Evolutionary conservation across 2,329 filamentous ascomycete genomes (phyloP), one percentile per base, ranked within the genome.

Genomic region (Mariannaea elegans): DNA sequence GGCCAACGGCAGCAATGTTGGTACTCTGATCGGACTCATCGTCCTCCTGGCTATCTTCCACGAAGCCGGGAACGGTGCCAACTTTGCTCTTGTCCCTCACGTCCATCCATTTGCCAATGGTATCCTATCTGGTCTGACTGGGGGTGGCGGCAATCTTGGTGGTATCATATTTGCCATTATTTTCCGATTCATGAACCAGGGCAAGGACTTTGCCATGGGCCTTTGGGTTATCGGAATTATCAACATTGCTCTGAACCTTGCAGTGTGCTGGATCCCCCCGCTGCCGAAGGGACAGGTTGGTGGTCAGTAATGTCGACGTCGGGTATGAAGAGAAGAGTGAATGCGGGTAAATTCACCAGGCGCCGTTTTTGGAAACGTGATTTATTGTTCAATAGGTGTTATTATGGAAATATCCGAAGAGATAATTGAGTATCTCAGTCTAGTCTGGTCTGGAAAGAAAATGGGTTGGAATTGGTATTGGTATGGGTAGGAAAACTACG

Each of bases 181-280:
- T 93, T 71, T 97, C 81, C 82, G 92, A 48, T 95, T 94, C 76
- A 79, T 81, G 75, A 77, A 77, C 55, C 81, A 85, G 47, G 87
- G 87, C 5, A 85, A 78, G 2, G 77, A 90, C 70, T 96, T 93
- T 71, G 86, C 82, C 10, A 87, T 59, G 73, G 86, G 86, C 0
- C 86, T 96, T 63, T 95, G 91, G 91, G 89, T 96, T 59, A 93
- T 94, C 70, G 93, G 93, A 3, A 80, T 89, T 36, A 88, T 97
- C 18, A 86, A 87, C 64, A 87, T 97, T 61, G 88, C 69, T 0
- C 76, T 94, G 23, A 92, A 93, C 71, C 36, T 94, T 46, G 78
- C 80, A 5, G 83, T 94, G 4, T 76, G 74, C 58, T 85, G 82
- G 82, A 81, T 85, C 8, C 73, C 75, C 23, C 85, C 86, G 0